Conservation (phyloP, 2,329 filamentous ascomycete species). For the Aureobasidium musti region DNA sequence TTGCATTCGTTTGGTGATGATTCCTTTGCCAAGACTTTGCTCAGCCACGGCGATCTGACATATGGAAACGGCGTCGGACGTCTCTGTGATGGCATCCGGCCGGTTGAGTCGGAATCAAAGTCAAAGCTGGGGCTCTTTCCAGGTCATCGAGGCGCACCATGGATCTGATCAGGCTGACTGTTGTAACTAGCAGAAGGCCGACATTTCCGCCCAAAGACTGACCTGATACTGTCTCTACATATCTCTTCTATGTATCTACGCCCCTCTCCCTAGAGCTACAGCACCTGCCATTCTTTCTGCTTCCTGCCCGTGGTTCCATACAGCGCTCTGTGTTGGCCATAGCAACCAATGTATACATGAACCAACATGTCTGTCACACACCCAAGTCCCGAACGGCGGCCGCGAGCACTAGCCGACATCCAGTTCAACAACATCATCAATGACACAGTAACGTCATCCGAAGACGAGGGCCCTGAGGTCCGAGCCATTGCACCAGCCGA, state of each 20-base stretch:
- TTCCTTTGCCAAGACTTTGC: slow-evolving; percentile 1
- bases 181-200: slow-evolving; percentile 1
- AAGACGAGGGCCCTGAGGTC: slow-evolving; percentile 43
- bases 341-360: slow-evolving; percentile 11
- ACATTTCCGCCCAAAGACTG: background rate
- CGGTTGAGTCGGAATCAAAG: slow-evolving; percentile 1
- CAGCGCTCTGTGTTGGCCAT: background rate
- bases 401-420: slow-evolving; percentile 47
- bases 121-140: slow-evolving; percentile 6
- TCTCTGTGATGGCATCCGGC: slow-evolving; percentile 3
- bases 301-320: background rate
- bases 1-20: background rate
- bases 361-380: slow-evolving; percentile 1
- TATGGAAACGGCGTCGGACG: background rate
- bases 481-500: slow-evolving; percentile 43
- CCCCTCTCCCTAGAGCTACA: background rate
- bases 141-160: slow-evolving; percentile 13
- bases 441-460: slow-evolving; percentile 47
- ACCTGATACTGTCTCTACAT: background rate
- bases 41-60: slow-evolving; percentile 11
- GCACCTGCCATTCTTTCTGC: background rate
- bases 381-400: slow-evolving; percentile 17
- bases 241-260: background rate
- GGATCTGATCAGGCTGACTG: slow-evolving; percentile 8
- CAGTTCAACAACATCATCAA: slow-evolving; percentile 46